Percentiles rank a stretch among this genome's conserved stretches.
These are phyloP conservation scores for Lasiosphaeria ovina DNA, from an alignment of 495 filamentous ascomycete genomes.

Conservation along the genomic window DNA sequence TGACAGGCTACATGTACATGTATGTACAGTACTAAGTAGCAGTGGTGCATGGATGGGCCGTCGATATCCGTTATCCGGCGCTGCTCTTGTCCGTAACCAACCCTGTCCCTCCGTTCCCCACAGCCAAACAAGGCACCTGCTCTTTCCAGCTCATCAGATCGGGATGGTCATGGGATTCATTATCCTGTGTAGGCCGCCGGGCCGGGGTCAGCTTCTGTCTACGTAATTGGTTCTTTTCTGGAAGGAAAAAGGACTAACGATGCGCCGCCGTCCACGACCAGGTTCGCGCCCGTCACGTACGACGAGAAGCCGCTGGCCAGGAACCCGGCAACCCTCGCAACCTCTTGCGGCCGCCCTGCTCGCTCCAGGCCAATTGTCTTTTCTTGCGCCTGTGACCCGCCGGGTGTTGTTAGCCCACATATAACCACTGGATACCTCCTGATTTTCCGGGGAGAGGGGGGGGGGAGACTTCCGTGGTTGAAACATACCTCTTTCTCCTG, in stretches of 20 bases:
- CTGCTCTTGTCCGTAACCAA: too few species aligned
- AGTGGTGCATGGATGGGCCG: not conserved
- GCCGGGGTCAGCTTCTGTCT: too few species aligned
- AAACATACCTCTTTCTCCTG: slow-evolving; percentile 47
- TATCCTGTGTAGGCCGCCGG: slow-evolving; percentile 17
- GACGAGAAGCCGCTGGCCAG: slow-evolving; percentile 56
- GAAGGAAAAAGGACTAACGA: slow-evolving; percentile 33
- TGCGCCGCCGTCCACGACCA: slow-evolving; percentile 58
- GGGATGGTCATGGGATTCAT: slow-evolving; percentile 48
- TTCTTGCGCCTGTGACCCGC: slow-evolving; percentile 17
- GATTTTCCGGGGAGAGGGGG: too few species aligned
- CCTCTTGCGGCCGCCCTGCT: slow-evolving; percentile 47
- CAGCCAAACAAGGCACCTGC: not conserved
- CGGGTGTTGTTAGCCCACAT: not conserved
- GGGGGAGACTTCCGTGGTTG: too few species aligned
- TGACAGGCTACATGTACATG: too few species aligned
- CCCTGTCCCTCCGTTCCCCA: not conserved
- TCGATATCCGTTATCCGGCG: not conserved
- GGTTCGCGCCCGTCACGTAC: slow-evolving; percentile 55
- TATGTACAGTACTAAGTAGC: too few species aligned
- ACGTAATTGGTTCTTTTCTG: too few species aligned
- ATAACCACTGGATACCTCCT: too few species aligned
- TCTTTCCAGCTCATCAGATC: slow-evolving; percentile 29
- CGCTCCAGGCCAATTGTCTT: slow-evolving; percentile 30
- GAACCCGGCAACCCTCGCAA: slow-evolving; percentile 58